Evolutionary conservation across 257 asterid genomes (phyloP).

Genomic region (Gentiana straminea): DNA sequence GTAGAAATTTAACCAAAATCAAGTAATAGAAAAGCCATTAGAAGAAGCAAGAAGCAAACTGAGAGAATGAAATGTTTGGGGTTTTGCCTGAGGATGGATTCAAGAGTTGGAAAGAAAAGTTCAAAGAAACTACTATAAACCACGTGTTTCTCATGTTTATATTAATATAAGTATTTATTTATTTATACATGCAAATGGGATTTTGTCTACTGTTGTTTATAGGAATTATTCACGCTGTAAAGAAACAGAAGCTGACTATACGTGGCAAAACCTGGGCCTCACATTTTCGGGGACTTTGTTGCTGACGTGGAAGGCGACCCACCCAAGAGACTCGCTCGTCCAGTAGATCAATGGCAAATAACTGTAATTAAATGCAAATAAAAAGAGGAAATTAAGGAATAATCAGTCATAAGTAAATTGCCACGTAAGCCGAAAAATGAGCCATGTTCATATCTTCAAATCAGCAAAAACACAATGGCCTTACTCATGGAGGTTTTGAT

Average conservation of each 20-base stretch:
- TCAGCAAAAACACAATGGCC: not conserved
- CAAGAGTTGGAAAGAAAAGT: not conserved
- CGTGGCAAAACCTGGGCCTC: conserved; percentile 15
- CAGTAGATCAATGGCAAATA: not conserved
- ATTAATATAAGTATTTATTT: not conserved
- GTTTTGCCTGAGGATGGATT: conserved; percentile 1
- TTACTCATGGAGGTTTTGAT: too few species aligned
- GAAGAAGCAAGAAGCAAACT: too few species aligned
- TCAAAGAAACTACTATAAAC: not conserved
- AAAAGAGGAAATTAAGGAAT: not conserved
- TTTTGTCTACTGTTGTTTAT: not conserved
- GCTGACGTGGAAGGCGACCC: conserved; percentile 20
- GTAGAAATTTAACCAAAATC: conserved; percentile 7
- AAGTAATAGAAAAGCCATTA: conserved; percentile 2
- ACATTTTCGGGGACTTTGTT: conserved; percentile 4
- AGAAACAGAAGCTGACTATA: conserved; percentile 13
- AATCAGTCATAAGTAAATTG: not conserved
- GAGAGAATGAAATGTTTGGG: not conserved
- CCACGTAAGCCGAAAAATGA: conserved; percentile 13
- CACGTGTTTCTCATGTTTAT: conserved; percentile 1
- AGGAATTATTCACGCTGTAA: conserved; percentile 13
- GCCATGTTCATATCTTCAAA: conserved; percentile 9
- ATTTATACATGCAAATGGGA: not conserved
- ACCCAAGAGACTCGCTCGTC: conserved; percentile 35
- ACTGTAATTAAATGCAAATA: not conserved